Evolutionary conservation across 73 alveolate species (phyloP).

Genomic region (Paramecium biaurelia): DNA sequence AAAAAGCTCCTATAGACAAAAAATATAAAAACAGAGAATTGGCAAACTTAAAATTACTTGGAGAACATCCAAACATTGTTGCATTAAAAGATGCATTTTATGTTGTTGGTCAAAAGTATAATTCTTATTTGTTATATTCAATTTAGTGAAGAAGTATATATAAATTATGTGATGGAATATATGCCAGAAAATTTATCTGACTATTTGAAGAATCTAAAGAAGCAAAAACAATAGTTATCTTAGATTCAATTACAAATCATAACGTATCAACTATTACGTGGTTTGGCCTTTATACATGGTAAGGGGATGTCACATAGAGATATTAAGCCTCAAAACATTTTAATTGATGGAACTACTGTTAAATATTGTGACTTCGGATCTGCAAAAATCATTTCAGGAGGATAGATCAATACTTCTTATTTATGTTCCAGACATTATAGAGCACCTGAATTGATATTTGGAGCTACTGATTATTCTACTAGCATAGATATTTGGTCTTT

Average conservation of each 20-base stretch:
- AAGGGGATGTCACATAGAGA: conserved; percentile 85
- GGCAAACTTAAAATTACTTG: conserved; percentile 66
- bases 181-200: conserved; percentile 84
- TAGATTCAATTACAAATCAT: conserved; percentile 78
- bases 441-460: conserved; percentile 89
- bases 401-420: conserved; percentile 83
- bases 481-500: conserved; percentile 82
- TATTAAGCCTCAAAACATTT: conserved; percentile 82
- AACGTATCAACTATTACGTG: conserved; percentile 88
- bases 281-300: conserved; percentile 84
- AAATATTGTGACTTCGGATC: conserved; percentile 90
- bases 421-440: conserved; percentile 85
- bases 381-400: conserved; percentile 81
- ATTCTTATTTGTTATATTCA: background rate
- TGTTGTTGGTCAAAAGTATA: conserved; percentile 46
- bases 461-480: conserved; percentile 66
- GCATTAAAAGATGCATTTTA: conserved; percentile 58
- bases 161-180: conserved; percentile 93
- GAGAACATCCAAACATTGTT: conserved; percentile 71
- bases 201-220: conserved; percentile 73
- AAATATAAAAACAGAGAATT: conserved; percentile 78
- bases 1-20: conserved; percentile 76
- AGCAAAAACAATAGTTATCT: conserved; percentile 77
- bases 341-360: conserved; percentile 77
- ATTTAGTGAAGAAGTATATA: conserved; percentile 81